These are phyloP conservation scores for Ophiostoma populinum DNA, from an alignment of 2,329 filamentous ascomycete species.

Conservation along the genomic window DNA sequence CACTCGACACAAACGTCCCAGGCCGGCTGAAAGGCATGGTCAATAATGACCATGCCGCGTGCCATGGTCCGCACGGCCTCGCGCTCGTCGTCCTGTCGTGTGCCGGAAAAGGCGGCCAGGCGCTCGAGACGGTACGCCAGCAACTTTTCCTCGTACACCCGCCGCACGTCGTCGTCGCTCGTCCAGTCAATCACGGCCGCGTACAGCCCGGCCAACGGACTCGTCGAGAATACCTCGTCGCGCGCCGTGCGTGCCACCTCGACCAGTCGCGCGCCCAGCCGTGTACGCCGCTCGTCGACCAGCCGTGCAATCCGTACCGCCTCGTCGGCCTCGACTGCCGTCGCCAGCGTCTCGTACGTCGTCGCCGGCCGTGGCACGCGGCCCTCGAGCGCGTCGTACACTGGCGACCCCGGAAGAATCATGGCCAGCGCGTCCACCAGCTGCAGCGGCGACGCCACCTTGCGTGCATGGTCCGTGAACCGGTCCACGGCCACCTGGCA, in stretches of 20 bases:
- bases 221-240: conserved; percentile 63
- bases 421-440: conserved; percentile 61
- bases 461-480: conserved; percentile 59
- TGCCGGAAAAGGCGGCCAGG: conserved; percentile 48
- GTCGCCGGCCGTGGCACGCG: conserved; percentile 61
- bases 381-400: conserved; percentile 73
- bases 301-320: conserved; percentile 77
- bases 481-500: conserved; percentile 59
- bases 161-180: conserved; percentile 65
- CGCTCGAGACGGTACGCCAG: conserved; percentile 66
- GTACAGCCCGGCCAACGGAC: conserved; percentile 66
- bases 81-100: conserved; percentile 52
- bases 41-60: conserved; percentile 89
- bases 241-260: conserved; percentile 72
- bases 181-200: conserved; percentile 79
- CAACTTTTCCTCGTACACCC: conserved; percentile 80
- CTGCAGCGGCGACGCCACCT: conserved; percentile 53
- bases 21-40: conserved; percentile 73
- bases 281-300: conserved; percentile 74
- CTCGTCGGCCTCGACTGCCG: conserved; percentile 73
- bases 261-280: conserved; percentile 66
- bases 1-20: conserved; percentile 89
- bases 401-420: conserved; percentile 59
- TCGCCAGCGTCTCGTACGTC: conserved; percentile 67
- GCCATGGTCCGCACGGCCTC: conserved; percentile 60